A percentile compares a stretch with the other conserved stretches of the same genome.
Conservation (phyloP, 352 stramenopile genomes). For the Peronospora tabacina region DNA sequence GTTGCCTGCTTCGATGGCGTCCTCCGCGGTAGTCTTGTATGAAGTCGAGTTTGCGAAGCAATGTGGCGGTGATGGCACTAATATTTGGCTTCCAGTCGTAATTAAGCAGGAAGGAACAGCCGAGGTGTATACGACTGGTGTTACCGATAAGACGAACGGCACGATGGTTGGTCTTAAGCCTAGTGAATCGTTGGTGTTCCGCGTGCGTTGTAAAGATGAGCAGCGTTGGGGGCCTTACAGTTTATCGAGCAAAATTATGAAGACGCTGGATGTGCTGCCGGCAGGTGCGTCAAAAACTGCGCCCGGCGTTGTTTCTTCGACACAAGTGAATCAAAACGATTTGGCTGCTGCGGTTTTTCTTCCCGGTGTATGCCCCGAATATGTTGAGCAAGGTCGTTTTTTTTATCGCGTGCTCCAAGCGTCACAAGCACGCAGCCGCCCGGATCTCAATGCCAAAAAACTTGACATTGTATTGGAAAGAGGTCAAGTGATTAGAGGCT, state of each 20-base stretch:
- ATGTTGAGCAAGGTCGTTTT: conserved; percentile 51
- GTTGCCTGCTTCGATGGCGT: conserved; percentile 14
- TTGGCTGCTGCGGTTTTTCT: conserved; percentile 33
- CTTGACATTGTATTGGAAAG: conserved; percentile 47
- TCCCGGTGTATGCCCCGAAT: conserved; percentile 51
- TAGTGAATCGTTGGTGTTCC: conserved; percentile 47
- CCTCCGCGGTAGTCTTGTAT: conserved; percentile 30
- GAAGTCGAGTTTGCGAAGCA: conserved; percentile 62
- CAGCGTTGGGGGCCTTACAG: conserved; percentile 65
- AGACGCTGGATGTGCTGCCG: conserved; percentile 31
- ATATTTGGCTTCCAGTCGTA: conserved; percentile 40
- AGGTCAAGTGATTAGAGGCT: conserved; percentile 44
- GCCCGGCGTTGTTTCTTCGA: conserved; percentile 15
- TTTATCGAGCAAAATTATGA: conserved; percentile 49
- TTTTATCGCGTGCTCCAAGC: conserved; percentile 53
- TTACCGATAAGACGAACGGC: conserved; percentile 48
- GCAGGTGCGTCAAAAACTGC: not conserved
- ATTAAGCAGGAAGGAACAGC: conserved; percentile 46
- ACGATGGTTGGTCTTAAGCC: conserved; percentile 60
- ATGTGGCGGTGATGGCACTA: conserved; percentile 49
- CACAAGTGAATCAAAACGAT: not conserved
- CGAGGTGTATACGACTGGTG: conserved; percentile 35
- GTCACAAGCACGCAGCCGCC: conserved; percentile 38
- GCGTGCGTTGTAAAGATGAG: conserved; percentile 48
- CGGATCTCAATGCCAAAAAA: conserved; percentile 46